Evolutionary conservation across 1,139 yeast species (phyloP).

Genomic region (Pichia norvegensis): DNA sequence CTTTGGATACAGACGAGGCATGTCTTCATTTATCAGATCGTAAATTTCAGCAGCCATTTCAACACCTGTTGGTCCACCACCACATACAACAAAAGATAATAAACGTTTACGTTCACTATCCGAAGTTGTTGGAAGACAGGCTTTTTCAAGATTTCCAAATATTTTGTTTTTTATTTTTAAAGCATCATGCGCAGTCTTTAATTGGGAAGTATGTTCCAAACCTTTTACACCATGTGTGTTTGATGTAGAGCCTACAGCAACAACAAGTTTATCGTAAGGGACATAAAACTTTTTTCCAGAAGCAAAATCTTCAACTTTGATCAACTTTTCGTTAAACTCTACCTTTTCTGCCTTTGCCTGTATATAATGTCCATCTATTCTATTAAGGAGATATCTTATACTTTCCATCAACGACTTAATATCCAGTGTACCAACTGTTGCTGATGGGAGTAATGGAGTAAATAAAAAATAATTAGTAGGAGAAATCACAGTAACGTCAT

Average conservation of each 20-base stretch:
- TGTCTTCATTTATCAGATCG: conserved; percentile 53
- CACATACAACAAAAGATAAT: conserved; percentile 57
- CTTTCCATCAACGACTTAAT: conserved; percentile 51
- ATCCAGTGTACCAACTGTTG: conserved; percentile 53
- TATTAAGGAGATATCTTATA: conserved; percentile 42
- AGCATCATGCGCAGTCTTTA: conserved; percentile 64
- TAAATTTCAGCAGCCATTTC: conserved; percentile 61
- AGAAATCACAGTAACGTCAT: conserved; percentile 52
- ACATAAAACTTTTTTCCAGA: conserved; percentile 44
- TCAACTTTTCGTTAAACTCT: conserved; percentile 42
- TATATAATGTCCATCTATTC: conserved; percentile 47
- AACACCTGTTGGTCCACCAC: conserved; percentile 69
- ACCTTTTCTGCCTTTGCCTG: conserved; percentile 50
- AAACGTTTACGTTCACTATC: conserved; percentile 51
- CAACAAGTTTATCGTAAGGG: conserved; percentile 56
- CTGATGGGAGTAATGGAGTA: conserved; percentile 53
- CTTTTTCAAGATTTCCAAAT: conserved; percentile 46
- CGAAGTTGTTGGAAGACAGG: conserved; percentile 53
- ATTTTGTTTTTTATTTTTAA: conserved; percentile 45
- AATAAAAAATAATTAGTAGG: conserved; percentile 55
- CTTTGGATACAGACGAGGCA: conserved; percentile 46
- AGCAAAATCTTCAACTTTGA: conserved; percentile 37
- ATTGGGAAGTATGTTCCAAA: conserved; percentile 45
- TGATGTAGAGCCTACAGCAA: conserved; percentile 58
- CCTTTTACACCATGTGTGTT: conserved; percentile 64